Evolutionary conservation across 352 stramenopile species (phyloP).

Genomic region (Lagenidium giganteum): DNA sequence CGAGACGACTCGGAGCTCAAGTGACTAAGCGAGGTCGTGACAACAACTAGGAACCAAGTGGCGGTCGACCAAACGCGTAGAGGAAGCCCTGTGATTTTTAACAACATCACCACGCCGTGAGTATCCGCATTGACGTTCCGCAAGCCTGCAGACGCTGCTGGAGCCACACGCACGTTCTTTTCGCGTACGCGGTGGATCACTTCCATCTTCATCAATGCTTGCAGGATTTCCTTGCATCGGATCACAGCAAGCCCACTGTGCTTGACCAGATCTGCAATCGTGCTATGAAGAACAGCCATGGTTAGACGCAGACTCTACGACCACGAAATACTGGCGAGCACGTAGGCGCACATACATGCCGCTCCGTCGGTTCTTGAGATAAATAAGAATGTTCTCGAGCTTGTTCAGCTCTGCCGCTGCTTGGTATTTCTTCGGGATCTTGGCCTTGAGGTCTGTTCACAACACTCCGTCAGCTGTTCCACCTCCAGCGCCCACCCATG

Average conservation of each 20-base stretch:
- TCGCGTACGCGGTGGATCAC: conserved; percentile 71
- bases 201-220: conserved; percentile 84
- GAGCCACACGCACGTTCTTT: too few relatives aligned
- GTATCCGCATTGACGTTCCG: too few relatives aligned
- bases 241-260: conserved; percentile 75
- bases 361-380: conserved; percentile 76
- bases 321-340: too few relatives aligned
- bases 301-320: background rate
- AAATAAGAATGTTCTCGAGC: conserved; percentile 81
- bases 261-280: conserved; percentile 80
- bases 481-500: background rate
- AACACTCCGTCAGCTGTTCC: background rate
- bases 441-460: conserved; percentile 55
- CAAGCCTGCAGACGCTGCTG: too few relatives aligned
- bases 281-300: conserved; percentile 21
- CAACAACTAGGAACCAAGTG: conserved; percentile 4
- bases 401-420: conserved; percentile 74
- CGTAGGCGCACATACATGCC: conserved; percentile 80
- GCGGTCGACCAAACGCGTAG: conserved; percentile 46
- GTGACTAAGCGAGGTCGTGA: conserved; percentile 13
- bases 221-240: conserved; percentile 83
- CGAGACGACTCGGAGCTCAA: conserved; percentile 68
- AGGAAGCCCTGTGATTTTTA: conserved; percentile 61
- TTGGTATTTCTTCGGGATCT: conserved; percentile 84
- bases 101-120: too few relatives aligned